These are phyloP conservation scores for Acanthamoeba castellanii DNA, from an alignment of 208 protist genomes.

Conservation along the genomic window DNA sequence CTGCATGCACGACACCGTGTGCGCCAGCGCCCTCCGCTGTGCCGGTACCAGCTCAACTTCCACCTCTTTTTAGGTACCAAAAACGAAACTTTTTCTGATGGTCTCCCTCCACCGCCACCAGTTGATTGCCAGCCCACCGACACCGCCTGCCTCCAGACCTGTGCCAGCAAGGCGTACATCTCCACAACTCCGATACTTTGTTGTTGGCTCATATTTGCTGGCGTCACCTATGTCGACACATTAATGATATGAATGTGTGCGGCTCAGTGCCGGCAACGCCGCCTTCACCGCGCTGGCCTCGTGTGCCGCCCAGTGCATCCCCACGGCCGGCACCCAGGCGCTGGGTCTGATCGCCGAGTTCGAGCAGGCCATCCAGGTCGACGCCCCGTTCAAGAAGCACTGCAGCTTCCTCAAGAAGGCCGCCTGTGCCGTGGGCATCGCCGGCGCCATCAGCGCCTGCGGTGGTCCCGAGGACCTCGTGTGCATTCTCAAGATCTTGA, in stretches of 20 bases:
- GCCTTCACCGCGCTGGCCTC: background rate
- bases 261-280: background rate
- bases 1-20: conserved; percentile 2
- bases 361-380: background rate
- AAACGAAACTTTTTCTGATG: too few relatives aligned
- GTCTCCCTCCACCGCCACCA: background rate
- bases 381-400: background rate
- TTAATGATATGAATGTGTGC: too few relatives aligned
- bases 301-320: background rate
- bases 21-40: background rate
- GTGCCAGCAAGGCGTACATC: background rate
- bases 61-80: background rate
- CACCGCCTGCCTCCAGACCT: background rate
- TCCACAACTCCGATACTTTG: background rate
- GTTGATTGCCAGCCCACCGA: background rate
- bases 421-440: background rate
- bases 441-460: background rate
- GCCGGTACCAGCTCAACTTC: background rate
- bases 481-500: conserved; percentile 2
- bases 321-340: background rate
- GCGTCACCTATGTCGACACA: background rate
- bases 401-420: conserved; percentile 35
- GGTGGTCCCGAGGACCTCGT: background rate
- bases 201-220: background rate
- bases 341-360: background rate